Percentiles rank a stretch among this genome's conserved stretches.
phyloP scores from a whole-genome alignment of 257 asterid species.

The Fraxinus cuspidata region DNA sequence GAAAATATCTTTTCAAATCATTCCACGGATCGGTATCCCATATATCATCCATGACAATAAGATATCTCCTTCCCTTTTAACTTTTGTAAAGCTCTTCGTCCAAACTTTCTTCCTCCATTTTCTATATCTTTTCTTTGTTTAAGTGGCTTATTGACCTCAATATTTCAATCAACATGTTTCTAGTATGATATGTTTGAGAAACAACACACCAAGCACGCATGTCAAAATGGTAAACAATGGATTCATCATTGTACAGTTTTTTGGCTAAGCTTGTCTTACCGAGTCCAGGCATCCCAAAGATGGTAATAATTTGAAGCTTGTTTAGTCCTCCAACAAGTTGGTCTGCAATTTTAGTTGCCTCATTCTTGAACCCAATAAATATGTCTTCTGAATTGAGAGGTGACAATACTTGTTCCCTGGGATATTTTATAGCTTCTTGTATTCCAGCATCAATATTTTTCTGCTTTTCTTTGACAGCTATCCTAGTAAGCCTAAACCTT shows the following conservation, averaged over 20 bases:
- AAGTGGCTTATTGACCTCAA: constrained; percentile 16
- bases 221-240: constrained; percentile 22
- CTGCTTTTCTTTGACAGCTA: too few species aligned
- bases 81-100: constrained; percentile 24
- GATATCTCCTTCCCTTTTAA: constrained; percentile 27
- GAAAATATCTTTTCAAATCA: neutral
- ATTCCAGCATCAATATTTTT: too few species aligned
- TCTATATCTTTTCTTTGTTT: constrained; percentile 2
- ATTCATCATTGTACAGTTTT: constrained; percentile 22
- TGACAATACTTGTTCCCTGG: neutral
- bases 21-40: constrained; percentile 24
- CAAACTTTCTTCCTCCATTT: constrained; percentile 11
- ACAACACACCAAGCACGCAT: neutral
- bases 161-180: constrained; percentile 23
- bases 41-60: constrained; percentile 36
- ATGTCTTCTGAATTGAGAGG: neutral
- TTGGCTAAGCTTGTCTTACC: constrained; percentile 44
- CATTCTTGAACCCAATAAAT: constrained; percentile 25
- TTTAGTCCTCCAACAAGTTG: constrained; percentile 1
- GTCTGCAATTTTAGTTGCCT: neutral
- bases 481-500: too few species aligned
- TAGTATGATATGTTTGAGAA: constrained; percentile 19
- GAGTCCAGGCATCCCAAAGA: constrained; percentile 31
- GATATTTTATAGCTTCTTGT: neutral
- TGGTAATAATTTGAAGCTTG: neutral